These are phyloP conservation scores for Nectriaceae sp. DNA, from an alignment of 2,329 filamentous ascomycete species.

Conservation along the genomic window DNA sequence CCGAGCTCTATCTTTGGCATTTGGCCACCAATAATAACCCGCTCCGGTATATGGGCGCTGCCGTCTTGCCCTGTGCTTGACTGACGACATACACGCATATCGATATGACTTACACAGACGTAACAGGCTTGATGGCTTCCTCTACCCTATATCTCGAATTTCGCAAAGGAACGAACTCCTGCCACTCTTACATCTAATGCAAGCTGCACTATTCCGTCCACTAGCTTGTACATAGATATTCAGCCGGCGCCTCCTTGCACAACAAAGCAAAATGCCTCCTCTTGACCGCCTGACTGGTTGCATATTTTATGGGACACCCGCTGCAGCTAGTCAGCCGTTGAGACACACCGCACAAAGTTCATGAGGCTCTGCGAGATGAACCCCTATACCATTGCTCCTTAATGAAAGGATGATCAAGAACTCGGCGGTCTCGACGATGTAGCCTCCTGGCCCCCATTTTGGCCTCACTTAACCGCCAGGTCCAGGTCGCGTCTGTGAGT, in stretches of 20 bases:
- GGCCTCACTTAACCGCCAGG: constrained; percentile 12
- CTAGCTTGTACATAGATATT: constrained; percentile 14
- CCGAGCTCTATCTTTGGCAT: constrained; percentile 11
- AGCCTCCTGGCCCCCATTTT: neutral
- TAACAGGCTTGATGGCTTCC: too few relatives aligned
- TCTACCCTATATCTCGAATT: too few relatives aligned
- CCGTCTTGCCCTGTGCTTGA: constrained; percentile 25
- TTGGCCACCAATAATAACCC: constrained; percentile 21
- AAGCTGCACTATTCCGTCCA: neutral
- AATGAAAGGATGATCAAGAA: constrained; percentile 12
- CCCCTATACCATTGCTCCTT: constrained; percentile 27
- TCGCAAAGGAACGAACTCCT: too few relatives aligned
- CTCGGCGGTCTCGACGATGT: constrained; percentile 11
- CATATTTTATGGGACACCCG: constrained; percentile 33
- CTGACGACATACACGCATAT: constrained; percentile 7
- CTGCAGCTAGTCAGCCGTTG: constrained; percentile 30
- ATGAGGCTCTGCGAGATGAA: constrained; percentile 29
- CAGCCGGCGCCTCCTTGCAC: constrained; percentile 19
- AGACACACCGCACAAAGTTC: constrained; percentile 31
- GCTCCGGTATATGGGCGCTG: constrained; percentile 18
- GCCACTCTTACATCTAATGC: neutral
- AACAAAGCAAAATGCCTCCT: constrained; percentile 24
- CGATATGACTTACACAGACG: neutral
- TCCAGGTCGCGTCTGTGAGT: neutral
- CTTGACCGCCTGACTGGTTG: constrained; percentile 34